Conservation (phyloP, 805 yeast genomes). For the Saccharomyces jurei region DNA sequence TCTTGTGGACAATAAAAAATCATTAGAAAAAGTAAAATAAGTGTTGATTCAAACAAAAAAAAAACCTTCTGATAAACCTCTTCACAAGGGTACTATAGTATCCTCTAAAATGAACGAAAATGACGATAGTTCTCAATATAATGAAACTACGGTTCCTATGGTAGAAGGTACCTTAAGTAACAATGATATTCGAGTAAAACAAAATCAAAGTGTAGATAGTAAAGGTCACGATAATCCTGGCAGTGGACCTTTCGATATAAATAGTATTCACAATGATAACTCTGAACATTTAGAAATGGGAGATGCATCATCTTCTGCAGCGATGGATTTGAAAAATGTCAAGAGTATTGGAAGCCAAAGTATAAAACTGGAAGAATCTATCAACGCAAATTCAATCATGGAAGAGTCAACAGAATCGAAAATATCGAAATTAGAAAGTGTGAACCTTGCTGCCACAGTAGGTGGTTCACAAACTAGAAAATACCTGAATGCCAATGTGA, state of each 20-base stretch:
- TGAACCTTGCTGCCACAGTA: conserved; percentile 39
- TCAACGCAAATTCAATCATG: neutral
- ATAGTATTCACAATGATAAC: neutral
- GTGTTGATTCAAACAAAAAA: neutral
- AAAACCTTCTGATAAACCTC: neutral
- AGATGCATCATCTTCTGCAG: neutral
- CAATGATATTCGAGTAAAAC: neutral
- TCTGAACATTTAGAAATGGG: neutral
- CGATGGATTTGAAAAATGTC: neutral
- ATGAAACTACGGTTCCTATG: neutral
- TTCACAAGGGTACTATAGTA: neutral
- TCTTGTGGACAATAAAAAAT: neutral
- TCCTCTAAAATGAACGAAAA: neutral
- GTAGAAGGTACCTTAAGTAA: neutral
- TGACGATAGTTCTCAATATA: neutral
- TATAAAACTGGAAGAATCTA: neutral
- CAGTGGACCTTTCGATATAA: neutral
- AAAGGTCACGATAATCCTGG: neutral
- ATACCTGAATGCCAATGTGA: conserved; percentile 57
- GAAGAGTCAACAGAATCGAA: neutral
- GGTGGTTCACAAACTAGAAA: conserved; percentile 69
- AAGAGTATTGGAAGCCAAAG: neutral
- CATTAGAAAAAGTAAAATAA: neutral
- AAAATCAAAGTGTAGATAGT: neutral
- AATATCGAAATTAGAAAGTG: neutral